phyloP scores from a whole-genome alignment of 768 basidiomycete species.

The Boletellus sp. region DNA sequence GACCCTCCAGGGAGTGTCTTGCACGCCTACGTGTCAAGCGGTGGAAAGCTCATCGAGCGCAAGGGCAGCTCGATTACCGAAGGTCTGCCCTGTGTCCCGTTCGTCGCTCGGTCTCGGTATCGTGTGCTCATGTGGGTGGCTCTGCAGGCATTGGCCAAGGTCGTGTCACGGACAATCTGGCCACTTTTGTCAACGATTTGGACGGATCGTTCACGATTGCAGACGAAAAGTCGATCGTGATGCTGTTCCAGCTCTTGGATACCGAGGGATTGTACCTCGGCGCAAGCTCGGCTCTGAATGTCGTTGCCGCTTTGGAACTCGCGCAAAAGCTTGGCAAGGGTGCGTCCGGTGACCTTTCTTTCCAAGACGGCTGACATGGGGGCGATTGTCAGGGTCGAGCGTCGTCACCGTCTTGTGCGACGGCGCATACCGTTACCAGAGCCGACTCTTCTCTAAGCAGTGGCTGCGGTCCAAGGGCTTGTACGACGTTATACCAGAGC shows the following conservation, averaged over 20 bases:
- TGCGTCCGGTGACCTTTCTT: slow-evolving; percentile 17
- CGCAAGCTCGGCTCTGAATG: slow-evolving; percentile 90
- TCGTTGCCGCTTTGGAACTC: slow-evolving; percentile 88
- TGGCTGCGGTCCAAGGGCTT: slow-evolving; percentile 87
- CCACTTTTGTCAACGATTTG: slow-evolving; percentile 71
- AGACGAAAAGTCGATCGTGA: slow-evolving; percentile 85
- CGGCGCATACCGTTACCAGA: slow-evolving; percentile 97
- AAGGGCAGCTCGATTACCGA: slow-evolving; percentile 89
- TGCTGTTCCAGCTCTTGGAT: slow-evolving; percentile 91
- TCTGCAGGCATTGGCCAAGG: slow-evolving; percentile 91
- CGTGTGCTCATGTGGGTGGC: neutral
- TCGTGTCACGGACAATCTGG: slow-evolving; percentile 88
- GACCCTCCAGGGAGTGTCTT: slow-evolving; percentile 96
- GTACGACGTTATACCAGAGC: slow-evolving; percentile 70
- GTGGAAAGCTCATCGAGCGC: slow-evolving; percentile 72
- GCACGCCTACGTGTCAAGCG: slow-evolving; percentile 76
- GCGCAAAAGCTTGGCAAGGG: slow-evolving; percentile 85
- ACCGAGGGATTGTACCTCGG: slow-evolving; percentile 93
- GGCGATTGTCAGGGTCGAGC: slow-evolving; percentile 54
- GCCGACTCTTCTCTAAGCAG: slow-evolving; percentile 87
- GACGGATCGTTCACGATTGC: slow-evolving; percentile 83
- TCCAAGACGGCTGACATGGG: neutral
- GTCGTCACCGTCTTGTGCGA: slow-evolving; percentile 91
- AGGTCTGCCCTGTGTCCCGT: slow-evolving; percentile 47
- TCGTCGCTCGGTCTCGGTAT: neutral